These are phyloP conservation scores for Cyclotella kingstonii DNA, from an alignment of 108 stramenopile genomes.

Conservation along the genomic window DNA sequence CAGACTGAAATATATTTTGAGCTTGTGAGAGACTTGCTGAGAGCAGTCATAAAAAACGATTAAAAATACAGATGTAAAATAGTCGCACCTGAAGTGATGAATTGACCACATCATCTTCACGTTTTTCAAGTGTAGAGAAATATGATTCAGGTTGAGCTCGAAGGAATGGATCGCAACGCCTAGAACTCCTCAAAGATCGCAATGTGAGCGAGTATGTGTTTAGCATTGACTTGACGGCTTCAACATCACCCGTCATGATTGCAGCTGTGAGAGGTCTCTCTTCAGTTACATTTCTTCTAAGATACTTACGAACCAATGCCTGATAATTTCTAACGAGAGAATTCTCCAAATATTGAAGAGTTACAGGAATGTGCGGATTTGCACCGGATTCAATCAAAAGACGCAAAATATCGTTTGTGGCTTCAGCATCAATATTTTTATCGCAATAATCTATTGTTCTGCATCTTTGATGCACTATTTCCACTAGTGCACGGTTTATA, in stretches of 20 bases:
- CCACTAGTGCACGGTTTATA: conserved; percentile 27
- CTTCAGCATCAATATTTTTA: not conserved
- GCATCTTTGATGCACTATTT: conserved; percentile 9
- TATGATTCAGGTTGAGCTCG: conserved; percentile 24
- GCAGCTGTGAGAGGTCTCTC: conserved; percentile 22
- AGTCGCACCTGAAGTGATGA: conserved; percentile 24
- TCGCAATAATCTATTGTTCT: not conserved
- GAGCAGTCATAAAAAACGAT: no score
- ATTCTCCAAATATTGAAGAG: not conserved
- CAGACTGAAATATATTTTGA: no score
- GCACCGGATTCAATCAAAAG: conserved; percentile 24
- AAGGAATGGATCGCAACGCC: conserved; percentile 63
- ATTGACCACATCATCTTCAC: conserved; percentile 19
- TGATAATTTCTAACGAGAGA: not conserved
- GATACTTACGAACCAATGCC: not conserved
- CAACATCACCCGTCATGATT: conserved; percentile 14
- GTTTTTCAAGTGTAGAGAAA: conserved; percentile 15
- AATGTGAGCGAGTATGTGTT: conserved; percentile 12
- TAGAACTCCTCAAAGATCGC: conserved; percentile 1
- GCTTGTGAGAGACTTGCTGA: no score
- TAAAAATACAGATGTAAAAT: no score
- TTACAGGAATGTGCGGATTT: conserved; percentile 19
- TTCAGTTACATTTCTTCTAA: conserved; percentile 1
- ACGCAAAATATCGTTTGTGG: conserved; percentile 20
- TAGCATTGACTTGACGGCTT: conserved; percentile 25